Percentiles rank a stretch among this genome's conserved stretches.
Conservation (phyloP, 805 yeast genomes). For the Candida maesae region DNA sequence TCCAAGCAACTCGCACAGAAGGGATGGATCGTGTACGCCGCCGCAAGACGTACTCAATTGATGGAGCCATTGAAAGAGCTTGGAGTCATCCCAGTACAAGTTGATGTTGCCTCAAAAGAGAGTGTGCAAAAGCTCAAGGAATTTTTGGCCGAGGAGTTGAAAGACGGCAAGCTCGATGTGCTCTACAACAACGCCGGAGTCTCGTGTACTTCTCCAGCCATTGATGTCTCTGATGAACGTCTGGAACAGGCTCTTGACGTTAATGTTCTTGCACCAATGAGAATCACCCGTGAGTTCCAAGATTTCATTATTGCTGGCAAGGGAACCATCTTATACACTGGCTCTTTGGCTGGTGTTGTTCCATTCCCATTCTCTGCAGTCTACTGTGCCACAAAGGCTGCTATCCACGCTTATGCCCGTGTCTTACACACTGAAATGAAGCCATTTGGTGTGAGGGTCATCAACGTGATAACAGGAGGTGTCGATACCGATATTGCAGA, state of each 20-base stretch:
- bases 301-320: slow-evolving; percentile 56
- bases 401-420: slow-evolving; percentile 68
- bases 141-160: slow-evolving; percentile 36
- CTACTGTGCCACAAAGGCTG: slow-evolving; percentile 70
- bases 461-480: slow-evolving; percentile 72
- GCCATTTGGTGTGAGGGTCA: slow-evolving; percentile 68
- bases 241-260: slow-evolving; percentile 53
- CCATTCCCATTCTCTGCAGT: slow-evolving; percentile 70
- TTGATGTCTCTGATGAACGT: slow-evolving; percentile 57
- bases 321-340: slow-evolving; percentile 72
- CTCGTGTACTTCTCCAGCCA: slow-evolving; percentile 67
- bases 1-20: slow-evolving; percentile 46
- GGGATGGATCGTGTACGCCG: slow-evolving; percentile 64
- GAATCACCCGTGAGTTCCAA: slow-evolving; percentile 55
- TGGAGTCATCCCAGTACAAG: slow-evolving; percentile 40
- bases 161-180: slow-evolving; percentile 51
- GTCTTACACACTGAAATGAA: slow-evolving; percentile 61
- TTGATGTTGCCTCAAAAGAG: slow-evolving; percentile 56
- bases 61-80: slow-evolving; percentile 47
- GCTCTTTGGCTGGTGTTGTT: slow-evolving; percentile 60
- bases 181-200: slow-evolving; percentile 77
- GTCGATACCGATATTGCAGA: slow-evolving; percentile 71
- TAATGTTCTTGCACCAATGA: slow-evolving; percentile 67
- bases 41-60: slow-evolving; percentile 63
- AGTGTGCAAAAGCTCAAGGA: slow-evolving; percentile 43